Conservation (phyloP, 306 rosid genomes). For the Bauhinia variegata region DNA sequence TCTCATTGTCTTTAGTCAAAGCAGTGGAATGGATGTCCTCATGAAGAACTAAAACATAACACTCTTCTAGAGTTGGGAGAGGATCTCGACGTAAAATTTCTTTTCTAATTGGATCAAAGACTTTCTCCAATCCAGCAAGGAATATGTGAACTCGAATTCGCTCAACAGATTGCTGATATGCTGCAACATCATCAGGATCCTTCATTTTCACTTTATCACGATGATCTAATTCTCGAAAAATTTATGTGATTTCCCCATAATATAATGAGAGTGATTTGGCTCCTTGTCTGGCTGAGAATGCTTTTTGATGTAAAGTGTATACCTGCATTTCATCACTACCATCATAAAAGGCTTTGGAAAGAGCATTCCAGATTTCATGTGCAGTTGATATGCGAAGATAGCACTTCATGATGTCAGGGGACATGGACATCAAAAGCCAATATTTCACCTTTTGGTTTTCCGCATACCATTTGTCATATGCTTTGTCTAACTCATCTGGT, state of each 20-base stretch:
- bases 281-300: too few relatives aligned
- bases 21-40: neutral
- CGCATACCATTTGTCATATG: neutral
- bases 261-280: too few relatives aligned
- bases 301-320: too few relatives aligned
- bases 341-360: too few relatives aligned
- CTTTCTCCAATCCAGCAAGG: neutral
- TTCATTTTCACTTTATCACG: slow-evolving; percentile 18
- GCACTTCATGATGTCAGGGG: neutral
- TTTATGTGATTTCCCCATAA: neutral
- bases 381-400: too few relatives aligned
- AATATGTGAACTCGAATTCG: neutral
- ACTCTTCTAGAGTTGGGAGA: neutral
- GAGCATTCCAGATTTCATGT: too few relatives aligned
- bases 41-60: neutral
- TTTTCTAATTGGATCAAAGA: neutral
- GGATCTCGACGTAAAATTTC: slow-evolving; percentile 6
- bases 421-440: neutral
- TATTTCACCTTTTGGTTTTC: neutral
- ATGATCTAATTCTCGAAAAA: neutral
- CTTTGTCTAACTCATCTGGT: neutral
- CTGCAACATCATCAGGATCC: neutral
- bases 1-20: neutral
- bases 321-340: too few relatives aligned
- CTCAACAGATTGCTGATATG: neutral